Conservation (phyloP, 331 rosid species). For the Telfairia occidentalis region DNA sequence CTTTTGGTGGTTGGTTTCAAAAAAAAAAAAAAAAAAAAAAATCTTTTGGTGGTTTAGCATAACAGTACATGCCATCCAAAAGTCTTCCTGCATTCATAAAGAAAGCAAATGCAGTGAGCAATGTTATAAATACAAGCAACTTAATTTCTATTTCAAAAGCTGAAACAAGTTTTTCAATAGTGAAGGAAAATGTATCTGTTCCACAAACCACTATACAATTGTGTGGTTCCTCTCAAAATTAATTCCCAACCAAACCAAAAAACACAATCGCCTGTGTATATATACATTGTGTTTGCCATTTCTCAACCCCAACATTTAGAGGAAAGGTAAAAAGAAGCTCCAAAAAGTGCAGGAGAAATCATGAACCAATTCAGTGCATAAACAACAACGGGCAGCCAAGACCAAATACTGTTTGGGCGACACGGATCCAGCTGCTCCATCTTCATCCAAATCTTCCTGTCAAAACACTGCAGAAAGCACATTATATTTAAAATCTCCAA, state of each 20-base stretch:
- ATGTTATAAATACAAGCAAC: neutral
- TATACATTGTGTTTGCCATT: neutral
- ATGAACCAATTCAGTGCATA: neutral
- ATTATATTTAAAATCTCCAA: neutral
- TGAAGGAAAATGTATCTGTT: neutral
- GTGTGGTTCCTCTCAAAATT: conserved; percentile 6
- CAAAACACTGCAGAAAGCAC: conserved; percentile 6
- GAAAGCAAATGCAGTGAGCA: neutral
- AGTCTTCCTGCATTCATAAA: neutral
- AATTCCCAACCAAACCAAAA: neutral
- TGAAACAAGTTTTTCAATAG: conserved; percentile 2
- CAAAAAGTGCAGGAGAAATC: neutral
- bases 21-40: no score
- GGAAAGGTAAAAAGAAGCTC: neutral
- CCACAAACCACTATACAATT: neutral
- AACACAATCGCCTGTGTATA: neutral
- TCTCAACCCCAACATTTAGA: conserved; percentile 1
- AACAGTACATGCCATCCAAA: neutral
- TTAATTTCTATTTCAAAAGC: neutral
- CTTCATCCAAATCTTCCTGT: neutral
- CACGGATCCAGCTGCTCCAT: neutral
- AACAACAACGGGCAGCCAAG: neutral
- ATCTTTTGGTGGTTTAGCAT: no score
- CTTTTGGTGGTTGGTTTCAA: no score
- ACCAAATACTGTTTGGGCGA: neutral